Base-by-base conservation (phyloP, 768 basidiomycete species). In the Leccinum obscurum region DNA sequence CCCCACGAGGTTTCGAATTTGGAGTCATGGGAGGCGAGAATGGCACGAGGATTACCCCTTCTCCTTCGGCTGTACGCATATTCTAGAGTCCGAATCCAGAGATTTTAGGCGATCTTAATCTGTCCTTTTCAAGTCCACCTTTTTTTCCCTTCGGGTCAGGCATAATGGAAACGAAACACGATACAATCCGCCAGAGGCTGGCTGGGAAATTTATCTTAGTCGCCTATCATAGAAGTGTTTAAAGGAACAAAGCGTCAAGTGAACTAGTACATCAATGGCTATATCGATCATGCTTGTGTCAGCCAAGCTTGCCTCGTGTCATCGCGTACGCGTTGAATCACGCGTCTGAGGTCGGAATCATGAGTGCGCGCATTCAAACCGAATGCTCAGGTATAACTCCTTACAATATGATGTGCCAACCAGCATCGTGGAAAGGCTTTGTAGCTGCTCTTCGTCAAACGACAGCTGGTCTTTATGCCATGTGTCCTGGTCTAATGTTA, bases 401-500 rank as follows among this genome's bases (percentile, higher is more conserved):
- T 78, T 70, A 90, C 90, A 92, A 70, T 93, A 93, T 15, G 90
- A 94, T 52, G 92, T 95, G 49, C 93, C 93, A 30, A 92, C 90
- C 39, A 95, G 80, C 85, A 95, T 93, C 41, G 88, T 87, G 26
- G 92, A 91, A 65, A 96, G 82, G 65, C 85, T 89, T 71, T 92
- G 89, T 53, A 95, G 74, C 68, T 95, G 93, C 68, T 95, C 93
- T 74, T 96, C 93, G 68, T 92, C 86, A 72, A 96, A 95, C 55
- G 83, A 80, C 54, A 84, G 80, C 69, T 94, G 91, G 74, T 96
- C 93, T 68, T 89, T 91, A 68, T 92, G 90, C 92, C 92, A 94
- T 37, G 91, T 93, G 70, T 95, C 93, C 87, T 93, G 71, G 49
- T 54, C 60, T 55, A 59, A 63, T 52, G 56, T 34, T 52, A n/a